These are phyloP conservation scores for Ailanthus altissimus DNA, from an alignment of 345 rosid genomes.

Conservation along the genomic window DNA sequence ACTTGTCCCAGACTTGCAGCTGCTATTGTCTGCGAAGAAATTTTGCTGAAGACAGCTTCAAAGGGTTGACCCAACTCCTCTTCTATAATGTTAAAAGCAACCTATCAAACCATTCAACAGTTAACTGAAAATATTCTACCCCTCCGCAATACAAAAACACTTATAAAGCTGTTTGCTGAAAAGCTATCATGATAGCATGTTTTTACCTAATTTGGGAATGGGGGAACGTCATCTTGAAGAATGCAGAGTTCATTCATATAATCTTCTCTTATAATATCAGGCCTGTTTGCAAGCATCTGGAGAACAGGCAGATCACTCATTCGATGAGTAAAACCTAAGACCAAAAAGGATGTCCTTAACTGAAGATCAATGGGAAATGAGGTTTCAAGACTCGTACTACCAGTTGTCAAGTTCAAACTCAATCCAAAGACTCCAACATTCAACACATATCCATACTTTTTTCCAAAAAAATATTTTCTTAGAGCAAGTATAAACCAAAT, in stretches of 20 bases:
- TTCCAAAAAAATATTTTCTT: too few relatives aligned
- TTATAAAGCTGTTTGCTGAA: background rate
- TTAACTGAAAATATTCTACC: slow-evolving; percentile 24
- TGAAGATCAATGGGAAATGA: background rate
- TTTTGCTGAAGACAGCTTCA: slow-evolving; percentile 82
- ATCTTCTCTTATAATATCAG: slow-evolving; percentile 94
- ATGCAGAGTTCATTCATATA: slow-evolving; percentile 98
- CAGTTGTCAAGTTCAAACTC: background rate
- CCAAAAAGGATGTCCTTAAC: background rate
- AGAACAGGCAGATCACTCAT: slow-evolving; percentile 10
- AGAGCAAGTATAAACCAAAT: too few relatives aligned
- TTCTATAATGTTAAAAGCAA: slow-evolving; percentile 89
- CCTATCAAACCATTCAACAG: slow-evolving; percentile 42
- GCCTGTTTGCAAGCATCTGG: slow-evolving; percentile 93
- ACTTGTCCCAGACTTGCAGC: slow-evolving; percentile 99
- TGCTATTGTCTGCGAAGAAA: slow-evolving; percentile 82
- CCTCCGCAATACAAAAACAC: background rate
- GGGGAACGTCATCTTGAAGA: slow-evolving; percentile 96
- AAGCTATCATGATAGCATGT: background rate
- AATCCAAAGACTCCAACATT: background rate
- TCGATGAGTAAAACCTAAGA: slow-evolving; percentile 9
- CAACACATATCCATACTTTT: background rate
- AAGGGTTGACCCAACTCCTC: slow-evolving; percentile 92
- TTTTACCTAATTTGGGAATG: slow-evolving; percentile 87
- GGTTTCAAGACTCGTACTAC: background rate